Evolutionary conservation across 345 rosid species (phyloP), one percentile per base, ranked within the genome.

Genomic region (Jatropha curcas): DNA sequence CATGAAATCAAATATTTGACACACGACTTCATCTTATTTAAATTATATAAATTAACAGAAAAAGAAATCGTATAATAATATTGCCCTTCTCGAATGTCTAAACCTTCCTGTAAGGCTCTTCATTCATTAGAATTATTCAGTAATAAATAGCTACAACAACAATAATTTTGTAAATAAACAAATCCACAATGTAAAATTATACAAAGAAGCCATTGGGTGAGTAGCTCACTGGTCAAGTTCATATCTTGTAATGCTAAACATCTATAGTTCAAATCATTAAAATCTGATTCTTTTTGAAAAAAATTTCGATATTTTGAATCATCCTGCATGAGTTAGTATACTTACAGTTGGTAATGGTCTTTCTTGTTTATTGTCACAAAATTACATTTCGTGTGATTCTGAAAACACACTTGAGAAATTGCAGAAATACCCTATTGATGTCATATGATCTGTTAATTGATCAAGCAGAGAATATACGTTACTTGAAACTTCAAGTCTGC

Each of bases 401-500:
- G 51, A 52, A 31, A 33, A 25, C 37, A 71, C 35, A 63, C 35
- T 24, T 50, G 62, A 50, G 37, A 37, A 50, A 41, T 60, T 35
- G 59, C 56, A 16, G 25, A 34, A 48, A 71, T 45, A 33, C 46
- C 59, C 79, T 50, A 65, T 45, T 5, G 74, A 77, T 51, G 71
- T 81, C 66, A 81, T 53, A 61, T 84, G 81, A 74, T 81, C 83
- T 8, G 76, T 78, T 43, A 84, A 24, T 27, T 76, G 83, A 73
- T 74, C 79, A 28, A 81, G 75, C 48, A 75, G 19, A 19, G 74
- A 58, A 66, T 64, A 66, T 10, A 73, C 35, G 52, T 59, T 52
- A 39, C 56, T 31, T 4, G 82, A 77, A 63, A 30, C 19, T 60
- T 75, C 77, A 53, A 63, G 74, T 30, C 70, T 56, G 69, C 69